Base-by-base conservation (phyloP, 2,329 filamentous ascomycete species). In the Apiospora kogelbergensis region DNA sequence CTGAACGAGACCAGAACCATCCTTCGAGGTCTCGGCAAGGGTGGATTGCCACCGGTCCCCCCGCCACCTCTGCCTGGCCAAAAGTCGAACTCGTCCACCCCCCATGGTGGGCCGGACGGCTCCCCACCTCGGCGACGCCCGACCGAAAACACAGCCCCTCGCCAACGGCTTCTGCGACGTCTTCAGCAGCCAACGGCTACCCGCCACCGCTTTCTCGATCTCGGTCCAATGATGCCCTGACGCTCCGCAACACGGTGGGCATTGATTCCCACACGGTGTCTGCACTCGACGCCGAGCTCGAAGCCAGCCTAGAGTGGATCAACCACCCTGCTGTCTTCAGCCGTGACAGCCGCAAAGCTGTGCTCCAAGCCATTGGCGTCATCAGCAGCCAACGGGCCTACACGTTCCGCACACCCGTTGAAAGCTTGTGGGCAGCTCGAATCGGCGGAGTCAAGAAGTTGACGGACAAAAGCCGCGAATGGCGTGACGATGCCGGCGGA, bases 271-370 rank as follows among this genome's bases (percentile, higher is more conserved):
- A 85, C 44, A 96, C 93, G 0, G 95, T 98, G 75, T 85, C 89
- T 30, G 95, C 96, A 2, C 89, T 99, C 22, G 96, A 99, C 78
- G 89, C 93, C 0, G 96, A 99, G 80, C 88, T 99, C 42, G 94
- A 97, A 78, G 89, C 93, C 42, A 93, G 93, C 66, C 84, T 99
- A 20, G 96, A 99, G 81, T 99, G 96, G 96, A 98, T 99, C 80
- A 94, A 92, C 78, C 96, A 99, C 77, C 96, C 96, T 1, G 95
- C 95, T 1, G 93, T 98, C 2, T 99, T 99, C 78, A 91, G 93
- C 10, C 90, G 96, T 45, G 96, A 99, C 79, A 96, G 93, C 69
- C 91, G 96, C 76, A 99, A 99, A 83, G 94, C 95, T 5, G 95
- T 99, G 2, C 85, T 99, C 30, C 96, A 99, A 80, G 94, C 95